phyloP scores from a whole-genome alignment of 805 yeast genomes.

The Lipomyces japonicus region DNA sequence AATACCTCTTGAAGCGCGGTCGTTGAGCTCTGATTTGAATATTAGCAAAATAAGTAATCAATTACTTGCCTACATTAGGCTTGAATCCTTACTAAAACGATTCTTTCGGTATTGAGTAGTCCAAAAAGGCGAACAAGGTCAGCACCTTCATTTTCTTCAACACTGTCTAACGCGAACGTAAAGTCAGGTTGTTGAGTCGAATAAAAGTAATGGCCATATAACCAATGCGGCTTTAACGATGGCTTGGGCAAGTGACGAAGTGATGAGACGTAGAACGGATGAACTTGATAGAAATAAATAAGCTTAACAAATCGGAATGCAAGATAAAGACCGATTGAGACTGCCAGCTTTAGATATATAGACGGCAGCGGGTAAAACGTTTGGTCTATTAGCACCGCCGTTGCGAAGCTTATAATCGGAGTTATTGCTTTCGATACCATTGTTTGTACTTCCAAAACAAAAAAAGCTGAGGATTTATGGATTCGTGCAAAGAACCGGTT shows the following conservation, averaged over 20 bases:
- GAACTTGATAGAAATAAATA: conserved; percentile 13
- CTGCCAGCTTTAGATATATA: not conserved
- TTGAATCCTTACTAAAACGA: conserved; percentile 5
- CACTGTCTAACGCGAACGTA: conserved; percentile 3
- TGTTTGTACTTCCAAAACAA: not conserved
- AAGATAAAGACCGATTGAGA: not conserved
- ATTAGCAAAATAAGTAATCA: not conserved
- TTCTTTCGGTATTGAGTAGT: conserved; percentile 11
- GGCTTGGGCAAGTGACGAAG: conserved; percentile 16
- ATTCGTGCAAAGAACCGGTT: too few relatives aligned
- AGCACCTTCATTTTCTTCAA: conserved; percentile 6
- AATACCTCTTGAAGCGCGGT: conserved; percentile 15
- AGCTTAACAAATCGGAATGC: not conserved
- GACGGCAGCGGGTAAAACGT: conserved; percentile 1
- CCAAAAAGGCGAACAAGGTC: conserved; percentile 10
- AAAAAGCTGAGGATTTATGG: not conserved
- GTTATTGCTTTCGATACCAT: not conserved
- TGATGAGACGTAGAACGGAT: conserved; percentile 18
- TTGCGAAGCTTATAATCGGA: not conserved
- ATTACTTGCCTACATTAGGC: not conserved
- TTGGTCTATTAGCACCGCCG: conserved; percentile 1
- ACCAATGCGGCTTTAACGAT: not conserved
- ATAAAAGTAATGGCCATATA: conserved; percentile 13
- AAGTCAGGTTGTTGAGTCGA: conserved; percentile 3
- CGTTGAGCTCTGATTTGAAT: not conserved